Evolutionary conservation across 331 rosid genomes (phyloP), one percentile per base, ranked within the genome.

Genomic region (Quercus phellos): DNA sequence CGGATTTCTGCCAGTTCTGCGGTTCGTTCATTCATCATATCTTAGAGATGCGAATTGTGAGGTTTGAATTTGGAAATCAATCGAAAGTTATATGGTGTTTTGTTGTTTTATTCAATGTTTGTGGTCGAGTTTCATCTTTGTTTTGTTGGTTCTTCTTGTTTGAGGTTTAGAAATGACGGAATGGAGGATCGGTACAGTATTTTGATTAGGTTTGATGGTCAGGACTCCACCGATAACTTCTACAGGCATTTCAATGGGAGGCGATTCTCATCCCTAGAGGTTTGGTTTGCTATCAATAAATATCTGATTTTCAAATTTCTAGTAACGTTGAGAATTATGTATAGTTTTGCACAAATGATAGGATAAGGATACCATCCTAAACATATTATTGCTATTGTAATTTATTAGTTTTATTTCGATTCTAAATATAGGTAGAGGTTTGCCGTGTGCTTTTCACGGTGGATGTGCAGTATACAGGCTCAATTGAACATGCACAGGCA

Each of bases 21-120:
- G 97, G 94, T 34, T 92, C 97, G 0, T 92, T 94, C 83, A 85
- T 94, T 82, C 92, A 82, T 51, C 92, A 92, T 68, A 88, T 94
- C 73, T 84, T 87, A 66, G 99, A 92, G 81, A 90, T 94, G 99
- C 90, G 97, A 67, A 93, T 90, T 81, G 99, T 94, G 79, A 91
- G 98, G 96, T 92, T 19, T 18, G 24, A 53, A 32, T 53, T 34
- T 32, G 67, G 17, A 9, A 34, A 18, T 74, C 43, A 34, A 18
- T 74, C 26, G 9, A 22, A 21, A 12, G 9, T 29, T 4, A 11
- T 70, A 38, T 68, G 24, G 14, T 64, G 16, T 16, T 64, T 11
- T 61, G 27, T 22, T 55, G 61, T 73, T 67, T 68, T 17, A 11
- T 5, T 21, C 46, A 4, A 3, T 68, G 11, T 14, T n/a, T 75